Conservation (phyloP, 1,284 basidiomycete species). For the Vanrija humicola region DNA sequence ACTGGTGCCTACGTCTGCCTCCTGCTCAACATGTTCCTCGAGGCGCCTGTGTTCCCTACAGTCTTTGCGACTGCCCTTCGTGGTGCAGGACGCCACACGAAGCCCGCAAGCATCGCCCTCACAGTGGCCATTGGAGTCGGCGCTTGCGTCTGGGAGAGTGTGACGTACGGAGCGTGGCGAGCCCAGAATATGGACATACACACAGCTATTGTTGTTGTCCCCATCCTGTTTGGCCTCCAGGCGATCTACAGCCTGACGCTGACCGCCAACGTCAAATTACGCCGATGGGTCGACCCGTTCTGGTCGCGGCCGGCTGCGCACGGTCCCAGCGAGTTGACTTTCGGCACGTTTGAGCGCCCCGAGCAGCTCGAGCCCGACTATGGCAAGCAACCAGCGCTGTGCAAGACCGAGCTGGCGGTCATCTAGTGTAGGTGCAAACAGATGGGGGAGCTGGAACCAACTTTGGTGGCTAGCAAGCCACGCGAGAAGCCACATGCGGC, state of each 20-base stretch:
- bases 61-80: constrained; percentile 43
- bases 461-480: no score
- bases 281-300: constrained; percentile 34
- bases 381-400: neutral
- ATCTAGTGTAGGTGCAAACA: neutral
- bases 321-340: no score
- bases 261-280: constrained; percentile 13
- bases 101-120: constrained; percentile 31
- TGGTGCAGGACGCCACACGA: constrained; percentile 38
- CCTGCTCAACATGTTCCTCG: constrained; percentile 41
- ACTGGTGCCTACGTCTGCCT: constrained; percentile 25
- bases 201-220: constrained; percentile 18
- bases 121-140: constrained; percentile 33
- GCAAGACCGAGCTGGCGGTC: neutral
- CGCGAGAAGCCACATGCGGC: no score
- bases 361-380: neutral
- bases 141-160: constrained; percentile 29
- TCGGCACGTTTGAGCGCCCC: no score
- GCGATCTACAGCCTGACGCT: constrained; percentile 24
- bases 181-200: constrained; percentile 8
- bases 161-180: constrained; percentile 25
- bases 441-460: no score
- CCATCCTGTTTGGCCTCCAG: constrained; percentile 20
- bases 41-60: constrained; percentile 44
- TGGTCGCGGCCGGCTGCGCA: constrained; percentile 9